Evolutionary conservation across 371 early-diverging fungal genomes (phyloP), one percentile per base, ranked within the genome.

Genomic region (Actinomortierella wolfii): DNA sequence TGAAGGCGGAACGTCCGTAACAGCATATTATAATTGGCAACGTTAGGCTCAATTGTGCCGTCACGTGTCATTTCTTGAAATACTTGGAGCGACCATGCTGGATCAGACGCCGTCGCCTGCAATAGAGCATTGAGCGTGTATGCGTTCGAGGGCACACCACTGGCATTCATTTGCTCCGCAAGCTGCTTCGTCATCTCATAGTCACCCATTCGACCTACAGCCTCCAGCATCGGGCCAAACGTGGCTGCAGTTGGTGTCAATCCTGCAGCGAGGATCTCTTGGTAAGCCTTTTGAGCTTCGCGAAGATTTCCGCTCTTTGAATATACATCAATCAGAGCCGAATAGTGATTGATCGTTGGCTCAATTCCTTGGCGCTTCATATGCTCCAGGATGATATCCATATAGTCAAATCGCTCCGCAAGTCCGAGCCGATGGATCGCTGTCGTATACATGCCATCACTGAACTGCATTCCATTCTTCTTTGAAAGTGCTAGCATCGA

Each of bases 191-290:
- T 73, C 74, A 73, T 73, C 15, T 67, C 60, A 43, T 62, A 67
- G 26, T 73, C 74, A 40, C 74, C 74, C 74, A 73, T 59, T 40
- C 59, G 62, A 17, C 74, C 74, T 7, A 73, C 74, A 1, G 74
- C 74, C 51, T 73, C 74, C 24, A 73, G 25, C 67, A 73, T 67
- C 9, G 74, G 74, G 9, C 74, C 74, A 18, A 73, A 57, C 0
- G 58, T 56, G n/a, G 26, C 54, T 25, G 53, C 57, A 0, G 54
- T 60, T 18, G 67, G 74, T 3, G 53, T 45, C 21, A 73, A 28
- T 2, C 57, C 64, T 2, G 63, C 67, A 2, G 59, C 63, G 23
- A 73, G 60, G 23, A 63, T 45, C 5, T 67, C 63, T 28, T 67
- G 74, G 15, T 73, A 73, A 1, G 54, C 60, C 28, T 59, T 49